A percentile compares a stretch with the other conserved stretches of the same genome.
Conservation (phyloP, 768 basidiomycete species). For the Russula earlei region DNA sequence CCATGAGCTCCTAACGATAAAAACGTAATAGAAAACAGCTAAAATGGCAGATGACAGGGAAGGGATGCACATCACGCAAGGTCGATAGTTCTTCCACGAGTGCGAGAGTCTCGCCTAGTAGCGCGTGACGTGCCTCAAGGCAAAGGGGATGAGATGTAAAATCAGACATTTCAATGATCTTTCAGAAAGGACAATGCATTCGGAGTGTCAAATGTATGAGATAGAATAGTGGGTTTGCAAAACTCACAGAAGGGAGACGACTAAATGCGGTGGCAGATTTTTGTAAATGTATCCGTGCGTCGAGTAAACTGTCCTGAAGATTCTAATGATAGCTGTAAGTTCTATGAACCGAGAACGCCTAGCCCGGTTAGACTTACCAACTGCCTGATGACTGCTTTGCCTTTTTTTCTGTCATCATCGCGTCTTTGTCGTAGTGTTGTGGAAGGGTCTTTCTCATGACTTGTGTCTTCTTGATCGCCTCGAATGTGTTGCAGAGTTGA, state of each 20-base stretch:
- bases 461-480: constrained; percentile 8
- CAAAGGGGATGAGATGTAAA: constrained; percentile 30
- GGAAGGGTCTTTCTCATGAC: constrained; percentile 37
- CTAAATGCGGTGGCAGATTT: constrained; percentile 64
- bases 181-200: constrained; percentile 25
- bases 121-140: constrained; percentile 36
- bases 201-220: constrained; percentile 14
- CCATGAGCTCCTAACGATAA: constrained; percentile 12
- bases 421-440: constrained; percentile 47
- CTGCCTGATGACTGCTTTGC: constrained; percentile 74
- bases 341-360: not conserved
- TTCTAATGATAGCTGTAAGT: constrained; percentile 34
- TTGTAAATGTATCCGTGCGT: constrained; percentile 87
- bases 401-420: constrained; percentile 70
- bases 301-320: constrained; percentile 79
- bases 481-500: not conserved
- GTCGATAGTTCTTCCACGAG: constrained; percentile 61
- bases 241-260: constrained; percentile 51
- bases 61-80: constrained; percentile 50
- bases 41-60: constrained; percentile 2
- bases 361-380: constrained; percentile 42
- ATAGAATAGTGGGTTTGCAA: not conserved
- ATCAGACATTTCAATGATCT: constrained; percentile 28
- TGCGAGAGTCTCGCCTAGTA: constrained; percentile 50
- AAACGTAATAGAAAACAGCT: constrained; percentile 8